These are phyloP conservation scores for Clausena lansium DNA, from an alignment of 345 rosid species.

Conservation along the genomic window DNA sequence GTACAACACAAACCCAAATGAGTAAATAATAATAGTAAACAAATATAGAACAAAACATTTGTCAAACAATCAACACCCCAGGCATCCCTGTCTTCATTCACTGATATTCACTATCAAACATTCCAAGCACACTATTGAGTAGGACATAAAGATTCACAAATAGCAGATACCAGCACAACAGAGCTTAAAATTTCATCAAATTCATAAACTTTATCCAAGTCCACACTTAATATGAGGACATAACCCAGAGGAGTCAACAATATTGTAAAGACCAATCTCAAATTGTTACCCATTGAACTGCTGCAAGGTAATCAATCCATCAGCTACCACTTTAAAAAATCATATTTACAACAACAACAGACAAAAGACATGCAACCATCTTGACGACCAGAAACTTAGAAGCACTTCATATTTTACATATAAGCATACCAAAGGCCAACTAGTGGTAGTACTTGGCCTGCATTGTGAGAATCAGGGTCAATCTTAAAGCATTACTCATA, in stretches of 20 bases:
- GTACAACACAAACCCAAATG: constrained; percentile 2
- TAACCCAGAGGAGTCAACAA: not conserved
- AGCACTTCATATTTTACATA: not conserved
- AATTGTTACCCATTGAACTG: not conserved
- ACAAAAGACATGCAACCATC: constrained; percentile 1
- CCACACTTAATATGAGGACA: not conserved
- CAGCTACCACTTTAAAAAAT: not conserved
- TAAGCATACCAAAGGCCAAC: not conserved
- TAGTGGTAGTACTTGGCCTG: constrained; percentile 75
- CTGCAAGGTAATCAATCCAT: not conserved
- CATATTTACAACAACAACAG: not conserved
- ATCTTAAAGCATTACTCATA: constrained; percentile 98
- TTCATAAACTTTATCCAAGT: not conserved
- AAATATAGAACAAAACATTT: not conserved
- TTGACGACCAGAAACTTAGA: not conserved
- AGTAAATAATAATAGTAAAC: not conserved
- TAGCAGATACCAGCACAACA: not conserved
- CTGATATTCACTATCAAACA: not conserved
- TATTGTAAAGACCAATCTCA: not conserved
- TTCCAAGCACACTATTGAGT: not conserved
- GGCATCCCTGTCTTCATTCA: not conserved
- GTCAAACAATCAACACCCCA: not conserved
- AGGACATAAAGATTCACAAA: not conserved
- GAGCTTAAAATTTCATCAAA: not conserved
- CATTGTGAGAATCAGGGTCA: constrained; percentile 99